Conservation (phyloP, 1,284 basidiomycete species). For the Kwoniella shivajii region DNA sequence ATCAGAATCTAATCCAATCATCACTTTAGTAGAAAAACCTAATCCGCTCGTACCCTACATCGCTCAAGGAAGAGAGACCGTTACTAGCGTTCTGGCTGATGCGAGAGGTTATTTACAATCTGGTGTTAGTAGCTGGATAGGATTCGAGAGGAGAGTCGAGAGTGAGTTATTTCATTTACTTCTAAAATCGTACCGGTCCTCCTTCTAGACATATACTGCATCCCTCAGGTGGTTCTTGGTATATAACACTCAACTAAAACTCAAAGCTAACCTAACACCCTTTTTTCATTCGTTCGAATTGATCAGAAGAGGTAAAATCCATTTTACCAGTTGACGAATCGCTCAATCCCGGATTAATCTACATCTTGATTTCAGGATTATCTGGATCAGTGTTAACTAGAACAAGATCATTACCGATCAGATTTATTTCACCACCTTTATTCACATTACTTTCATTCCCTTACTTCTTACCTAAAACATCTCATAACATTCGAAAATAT, state of each 20-base stretch:
- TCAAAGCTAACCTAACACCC: too few relatives aligned
- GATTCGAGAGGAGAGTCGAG: conserved; percentile 76
- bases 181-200: too few relatives aligned
- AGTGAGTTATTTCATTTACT: conserved; percentile 68
- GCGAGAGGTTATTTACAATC: conserved; percentile 68
- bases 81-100: conserved; percentile 61
- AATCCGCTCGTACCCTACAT: conserved; percentile 73
- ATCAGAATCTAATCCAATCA: conserved; percentile 55
- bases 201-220: too few relatives aligned
- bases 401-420: conserved; percentile 67
- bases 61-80: conserved; percentile 64
- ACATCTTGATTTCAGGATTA: conserved; percentile 83
- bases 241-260: too few relatives aligned
- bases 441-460: conserved; percentile 67
- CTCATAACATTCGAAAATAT: conserved; percentile 68
- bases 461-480: conserved; percentile 79
- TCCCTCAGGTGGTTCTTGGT: too few relatives aligned
- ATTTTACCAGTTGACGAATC: conserved; percentile 76
- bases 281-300: not conserved
- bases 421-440: conserved; percentile 69
- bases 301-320: conserved; percentile 78
- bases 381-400: conserved; percentile 83
- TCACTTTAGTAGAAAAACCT: conserved; percentile 70
- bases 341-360: conserved; percentile 80
- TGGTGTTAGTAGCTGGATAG: conserved; percentile 75